Percentiles rank a stretch among this genome's conserved stretches.
These are phyloP conservation scores for Yarrowia galli DNA, from an alignment of 1,139 yeast species.

Conservation along the genomic window DNA sequence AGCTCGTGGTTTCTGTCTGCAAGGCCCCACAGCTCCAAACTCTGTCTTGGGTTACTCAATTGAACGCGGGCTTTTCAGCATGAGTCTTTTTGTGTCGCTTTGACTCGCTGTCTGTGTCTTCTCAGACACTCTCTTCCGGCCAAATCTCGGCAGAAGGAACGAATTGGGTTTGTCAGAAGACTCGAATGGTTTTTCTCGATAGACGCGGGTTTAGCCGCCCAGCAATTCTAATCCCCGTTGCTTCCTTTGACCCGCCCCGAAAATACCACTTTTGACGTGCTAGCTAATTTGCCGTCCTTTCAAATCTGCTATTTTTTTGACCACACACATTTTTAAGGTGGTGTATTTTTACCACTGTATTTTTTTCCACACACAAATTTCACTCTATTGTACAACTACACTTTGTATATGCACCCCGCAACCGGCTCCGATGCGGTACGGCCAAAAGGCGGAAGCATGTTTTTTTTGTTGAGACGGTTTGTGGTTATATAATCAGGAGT, in stretches of 20 bases:
- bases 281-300: too few species aligned
- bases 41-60: constrained; percentile 16
- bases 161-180: neutral
- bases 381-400: too few species aligned
- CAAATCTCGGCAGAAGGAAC: constrained; percentile 22
- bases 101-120: neutral
- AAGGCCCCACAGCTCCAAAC: neutral
- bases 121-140: neutral
- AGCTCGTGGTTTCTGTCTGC: neutral
- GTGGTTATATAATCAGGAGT: constrained; percentile 6
- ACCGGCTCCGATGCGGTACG: constrained; percentile 34
- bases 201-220: constrained; percentile 6
- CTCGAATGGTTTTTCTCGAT: too few species aligned
- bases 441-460: constrained; percentile 20
- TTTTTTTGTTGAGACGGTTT: constrained; percentile 10
- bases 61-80: neutral
- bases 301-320: too few species aligned
- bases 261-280: too few species aligned
- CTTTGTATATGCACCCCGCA: constrained; percentile 37
- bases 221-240: too few species aligned
- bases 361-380: neutral
- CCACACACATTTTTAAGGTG: too few species aligned
- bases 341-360: neutral
- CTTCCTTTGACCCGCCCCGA: too few species aligned
- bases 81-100: neutral